Percentiles rank a stretch among this genome's conserved stretches.
phyloP scores from a whole-genome alignment of 2,329 filamentous ascomycete species.

The Monosporascus ibericus region DNA sequence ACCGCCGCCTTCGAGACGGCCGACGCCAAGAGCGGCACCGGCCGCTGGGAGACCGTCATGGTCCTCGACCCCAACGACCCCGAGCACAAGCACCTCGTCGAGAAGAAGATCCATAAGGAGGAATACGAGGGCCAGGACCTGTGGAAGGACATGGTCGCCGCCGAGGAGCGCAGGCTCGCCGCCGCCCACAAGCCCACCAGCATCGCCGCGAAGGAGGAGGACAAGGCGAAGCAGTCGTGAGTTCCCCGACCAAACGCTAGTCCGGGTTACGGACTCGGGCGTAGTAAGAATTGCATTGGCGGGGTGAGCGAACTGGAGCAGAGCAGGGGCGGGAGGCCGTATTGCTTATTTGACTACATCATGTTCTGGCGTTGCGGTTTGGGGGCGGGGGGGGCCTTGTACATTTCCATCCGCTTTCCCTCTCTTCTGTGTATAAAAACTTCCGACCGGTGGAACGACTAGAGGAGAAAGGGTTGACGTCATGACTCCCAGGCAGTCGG shows the following conservation, averaged over 20 bases:
- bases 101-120: constrained; percentile 85
- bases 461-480: not conserved
- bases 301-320: not conserved
- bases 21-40: constrained; percentile 71
- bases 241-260: too few relatives aligned
- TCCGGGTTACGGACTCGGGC: too few relatives aligned
- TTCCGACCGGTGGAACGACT: not conserved
- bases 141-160: constrained; percentile 87
- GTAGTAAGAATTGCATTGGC: too few relatives aligned
- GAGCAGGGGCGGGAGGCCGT: not conserved
- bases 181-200: constrained; percentile 29
- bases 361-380: not conserved
- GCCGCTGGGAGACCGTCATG: constrained; percentile 79
- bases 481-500: not conserved
- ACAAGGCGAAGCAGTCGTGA: constrained; percentile 2
- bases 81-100: constrained; percentile 73
- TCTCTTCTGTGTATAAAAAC: not conserved
- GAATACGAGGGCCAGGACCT: constrained; percentile 84
- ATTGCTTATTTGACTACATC: not conserved
- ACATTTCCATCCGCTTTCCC: not conserved
- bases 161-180: constrained; percentile 60
- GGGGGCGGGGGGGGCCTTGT: not conserved
- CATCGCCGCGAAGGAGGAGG: constrained; percentile 11
- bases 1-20: constrained; percentile 74
- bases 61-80: constrained; percentile 76